Percentiles rank a stretch among this genome's conserved stretches.
Evolutionary conservation across 164 flowering plant genomes (phyloP).

Genomic region (Saururus chinensis): DNA sequence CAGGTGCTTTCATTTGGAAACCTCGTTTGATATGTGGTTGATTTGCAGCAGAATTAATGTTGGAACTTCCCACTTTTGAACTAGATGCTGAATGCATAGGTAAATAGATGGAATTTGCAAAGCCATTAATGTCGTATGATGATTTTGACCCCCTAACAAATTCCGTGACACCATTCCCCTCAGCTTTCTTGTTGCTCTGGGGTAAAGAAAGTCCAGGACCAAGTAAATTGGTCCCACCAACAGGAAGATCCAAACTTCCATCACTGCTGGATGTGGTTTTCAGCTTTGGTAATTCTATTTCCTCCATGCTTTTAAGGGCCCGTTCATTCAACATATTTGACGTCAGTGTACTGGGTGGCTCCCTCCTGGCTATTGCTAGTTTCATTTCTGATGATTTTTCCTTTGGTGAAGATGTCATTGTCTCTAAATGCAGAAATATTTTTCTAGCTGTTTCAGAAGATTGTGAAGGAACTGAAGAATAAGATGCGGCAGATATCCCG

Average conservation of each 20-base stretch:
- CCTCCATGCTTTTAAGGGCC: slow-evolving; percentile 65
- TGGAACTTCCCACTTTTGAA: slow-evolving; percentile 14
- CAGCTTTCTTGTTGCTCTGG: slow-evolving; percentile 19
- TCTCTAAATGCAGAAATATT: slow-evolving; percentile 76
- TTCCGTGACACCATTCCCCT: slow-evolving; percentile 30
- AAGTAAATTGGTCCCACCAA: slow-evolving; percentile 2
- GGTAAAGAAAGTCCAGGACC: slow-evolving; percentile 11
- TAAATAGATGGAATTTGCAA: not conserved
- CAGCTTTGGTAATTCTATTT: slow-evolving; percentile 43
- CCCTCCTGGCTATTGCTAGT: slow-evolving; percentile 28
- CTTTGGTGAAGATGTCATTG: slow-evolving; percentile 41
- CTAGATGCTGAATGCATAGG: not conserved
- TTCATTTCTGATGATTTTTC: slow-evolving; percentile 46
- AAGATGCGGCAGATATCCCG: slow-evolving; percentile 2
- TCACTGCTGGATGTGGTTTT: slow-evolving; percentile 12
- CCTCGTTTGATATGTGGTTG: slow-evolving; percentile 34
- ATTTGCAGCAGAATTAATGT: slow-evolving; percentile 9
- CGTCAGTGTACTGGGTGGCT: slow-evolving; percentile 43
- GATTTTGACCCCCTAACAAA: not conserved
- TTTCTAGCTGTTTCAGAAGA: slow-evolving; percentile 66
- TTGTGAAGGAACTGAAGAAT: slow-evolving; percentile 46
- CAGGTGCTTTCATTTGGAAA: slow-evolving; percentile 87
- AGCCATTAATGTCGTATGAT: not conserved
- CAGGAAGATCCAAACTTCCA: slow-evolving; percentile 14
- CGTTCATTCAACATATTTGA: slow-evolving; percentile 46